These are phyloP conservation scores for Aspergillus panamensis DNA, from an alignment of 495 filamentous ascomycete genomes.

Conservation along the genomic window DNA sequence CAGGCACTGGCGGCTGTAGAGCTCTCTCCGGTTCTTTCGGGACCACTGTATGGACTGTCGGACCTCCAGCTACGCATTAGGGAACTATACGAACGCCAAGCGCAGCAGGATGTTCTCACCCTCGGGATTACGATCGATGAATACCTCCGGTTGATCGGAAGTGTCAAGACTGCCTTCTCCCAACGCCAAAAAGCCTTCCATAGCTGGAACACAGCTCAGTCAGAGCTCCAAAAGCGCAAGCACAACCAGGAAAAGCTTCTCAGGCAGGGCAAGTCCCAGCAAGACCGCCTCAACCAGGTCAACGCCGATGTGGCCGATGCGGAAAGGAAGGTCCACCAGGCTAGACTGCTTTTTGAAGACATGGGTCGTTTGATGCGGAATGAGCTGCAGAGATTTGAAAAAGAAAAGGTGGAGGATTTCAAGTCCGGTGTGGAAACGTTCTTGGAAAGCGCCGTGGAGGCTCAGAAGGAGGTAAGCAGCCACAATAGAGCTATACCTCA, in stretches of 20 bases:
- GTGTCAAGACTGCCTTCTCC: conserved; percentile 83
- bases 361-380: conserved; percentile 91
- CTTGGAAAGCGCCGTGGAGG: conserved; percentile 92
- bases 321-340: conserved; percentile 89
- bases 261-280: conserved; percentile 87
- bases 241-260: conserved; percentile 85
- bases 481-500: not conserved
- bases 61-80: conserved; percentile 90
- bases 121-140: conserved; percentile 97
- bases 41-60: conserved; percentile 82
- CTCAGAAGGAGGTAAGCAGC: conserved; percentile 86
- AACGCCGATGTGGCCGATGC: conserved; percentile 90
- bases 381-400: conserved; percentile 91
- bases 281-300: conserved; percentile 88
- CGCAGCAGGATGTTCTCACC: conserved; percentile 93
- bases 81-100: conserved; percentile 93
- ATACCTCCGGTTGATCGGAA: conserved; percentile 93
- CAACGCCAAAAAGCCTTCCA: conserved; percentile 95
- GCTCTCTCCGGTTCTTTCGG: conserved; percentile 81
- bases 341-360: conserved; percentile 87
- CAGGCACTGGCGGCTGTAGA: conserved; percentile 86
- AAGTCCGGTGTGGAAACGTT: conserved; percentile 98
- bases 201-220: conserved; percentile 84
- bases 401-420: conserved; percentile 98
- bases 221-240: conserved; percentile 82